Evolutionary conservation across 305 asterid genomes (phyloP).

Genomic region (Rubia balearica): DNA sequence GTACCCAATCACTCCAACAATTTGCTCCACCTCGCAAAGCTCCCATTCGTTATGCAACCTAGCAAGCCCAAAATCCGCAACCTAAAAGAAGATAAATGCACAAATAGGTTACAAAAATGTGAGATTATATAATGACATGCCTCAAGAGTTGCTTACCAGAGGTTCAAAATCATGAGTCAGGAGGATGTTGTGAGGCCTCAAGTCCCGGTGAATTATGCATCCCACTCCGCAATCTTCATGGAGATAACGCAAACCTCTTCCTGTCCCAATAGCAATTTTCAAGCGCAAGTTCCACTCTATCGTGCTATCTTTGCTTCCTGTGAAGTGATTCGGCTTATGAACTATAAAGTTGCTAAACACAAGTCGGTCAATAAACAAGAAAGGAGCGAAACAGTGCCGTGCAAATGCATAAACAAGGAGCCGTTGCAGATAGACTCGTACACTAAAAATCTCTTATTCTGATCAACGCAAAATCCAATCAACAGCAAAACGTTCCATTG

Average conservation of each 20-base stretch:
- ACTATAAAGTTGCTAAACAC: conserved; percentile 12
- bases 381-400: conserved; percentile 35
- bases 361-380: conserved; percentile 4
- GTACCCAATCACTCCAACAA: conserved; percentile 63
- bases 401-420: conserved; percentile 71
- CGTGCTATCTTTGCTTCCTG: conserved; percentile 39
- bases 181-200: conserved; percentile 78
- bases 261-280: conserved; percentile 77
- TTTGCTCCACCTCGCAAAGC: conserved; percentile 36
- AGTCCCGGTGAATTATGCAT: conserved; percentile 65
- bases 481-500: conserved; percentile 79
- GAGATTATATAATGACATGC: background rate
- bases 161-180: conserved; percentile 88
- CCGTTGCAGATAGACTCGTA: conserved; percentile 78
- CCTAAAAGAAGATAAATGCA: conserved; percentile 34
- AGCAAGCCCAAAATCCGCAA: conserved; percentile 85
- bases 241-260: conserved; percentile 84
- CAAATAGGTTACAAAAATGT: conserved; percentile 2
- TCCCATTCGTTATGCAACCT: conserved; percentile 71
- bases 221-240: conserved; percentile 97
- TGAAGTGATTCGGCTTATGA: conserved; percentile 19
- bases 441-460: conserved; percentile 55
- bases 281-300: conserved; percentile 68
- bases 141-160: conserved; percentile 36
- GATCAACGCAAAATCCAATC: conserved; percentile 67